These are phyloP conservation scores for Colletotrichum tropicale DNA, from an alignment of 2,329 filamentous ascomycete genomes.

Conservation along the genomic window DNA sequence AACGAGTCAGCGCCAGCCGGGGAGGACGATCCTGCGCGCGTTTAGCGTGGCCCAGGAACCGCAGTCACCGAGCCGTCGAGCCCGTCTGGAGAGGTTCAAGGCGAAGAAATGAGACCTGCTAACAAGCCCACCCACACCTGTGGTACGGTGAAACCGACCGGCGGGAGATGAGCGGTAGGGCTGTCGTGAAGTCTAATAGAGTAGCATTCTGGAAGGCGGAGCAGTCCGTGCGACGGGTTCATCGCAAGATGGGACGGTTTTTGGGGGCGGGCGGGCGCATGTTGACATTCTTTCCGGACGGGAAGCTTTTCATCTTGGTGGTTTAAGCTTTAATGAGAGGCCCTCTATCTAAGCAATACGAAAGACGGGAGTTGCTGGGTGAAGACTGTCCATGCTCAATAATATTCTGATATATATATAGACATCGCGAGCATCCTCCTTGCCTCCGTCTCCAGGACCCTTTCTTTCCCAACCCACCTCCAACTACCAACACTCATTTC, in stretches of 20 bases:
- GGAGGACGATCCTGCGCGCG: background rate
- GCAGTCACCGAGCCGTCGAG: background rate
- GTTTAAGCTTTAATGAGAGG: background rate
- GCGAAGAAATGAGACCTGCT: background rate
- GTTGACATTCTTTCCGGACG: background rate
- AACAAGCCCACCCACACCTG: background rate
- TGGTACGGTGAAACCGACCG: background rate
- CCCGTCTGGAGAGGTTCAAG: rapidly evolving
- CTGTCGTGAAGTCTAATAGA: background rate
- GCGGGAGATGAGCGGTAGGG: background rate
- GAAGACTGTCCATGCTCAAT: background rate
- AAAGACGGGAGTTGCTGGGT: background rate
- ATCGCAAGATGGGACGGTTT: background rate
- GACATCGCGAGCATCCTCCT: background rate
- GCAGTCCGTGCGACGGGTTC: background rate
- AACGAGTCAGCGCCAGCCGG: background rate
- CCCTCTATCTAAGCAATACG: background rate
- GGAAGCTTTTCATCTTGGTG: background rate
- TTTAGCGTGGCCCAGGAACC: background rate
- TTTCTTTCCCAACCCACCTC: background rate
- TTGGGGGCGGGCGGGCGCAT: background rate
- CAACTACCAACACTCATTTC: background rate
- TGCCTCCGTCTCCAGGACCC: background rate
- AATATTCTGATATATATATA: background rate
- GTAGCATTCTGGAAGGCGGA: background rate